These are phyloP conservation scores for Raffaelea albimanens DNA, from an alignment of 2,329 filamentous ascomycete genomes.

Conservation along the genomic window DNA sequence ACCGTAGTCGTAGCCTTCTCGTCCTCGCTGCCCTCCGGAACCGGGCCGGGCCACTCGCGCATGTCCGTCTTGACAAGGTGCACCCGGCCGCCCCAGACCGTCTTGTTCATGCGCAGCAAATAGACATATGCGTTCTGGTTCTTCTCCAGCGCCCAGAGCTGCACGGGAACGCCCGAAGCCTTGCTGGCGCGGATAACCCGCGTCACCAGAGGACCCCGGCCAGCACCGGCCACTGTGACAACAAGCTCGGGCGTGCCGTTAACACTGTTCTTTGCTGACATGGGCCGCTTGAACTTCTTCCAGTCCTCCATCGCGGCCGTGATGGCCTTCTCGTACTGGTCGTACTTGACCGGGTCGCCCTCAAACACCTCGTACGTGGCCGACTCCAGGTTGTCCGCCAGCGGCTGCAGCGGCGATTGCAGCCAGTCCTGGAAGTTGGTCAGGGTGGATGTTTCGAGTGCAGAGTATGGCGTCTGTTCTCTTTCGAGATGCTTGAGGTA, in stretches of 20 bases:
- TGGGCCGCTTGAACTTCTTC: slow-evolving; percentile 61
- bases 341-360: slow-evolving; percentile 95
- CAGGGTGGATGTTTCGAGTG: slow-evolving; percentile 41
- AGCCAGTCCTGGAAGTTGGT: slow-evolving; percentile 79
- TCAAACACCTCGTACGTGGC: slow-evolving; percentile 98
- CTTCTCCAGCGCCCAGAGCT: slow-evolving; percentile 92
- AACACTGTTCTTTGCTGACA: slow-evolving; percentile 42
- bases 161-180: slow-evolving; percentile 65
- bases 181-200: slow-evolving; percentile 74
- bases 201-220: slow-evolving; percentile 84
- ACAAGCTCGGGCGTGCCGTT: slow-evolving; percentile 40
- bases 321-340: slow-evolving; percentile 85
- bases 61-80: slow-evolving; percentile 94
- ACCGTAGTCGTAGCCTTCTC: slow-evolving; percentile 54
- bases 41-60: slow-evolving; percentile 86
- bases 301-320: slow-evolving; percentile 74
- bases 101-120: slow-evolving; percentile 75
- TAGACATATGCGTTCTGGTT: slow-evolving; percentile 97
- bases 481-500: slow-evolving; percentile 81
- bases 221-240: slow-evolving; percentile 86
- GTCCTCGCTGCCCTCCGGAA: slow-evolving; percentile 30
- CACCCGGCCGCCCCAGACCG: slow-evolving; percentile 70
- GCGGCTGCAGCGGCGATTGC: slow-evolving; percentile 85
- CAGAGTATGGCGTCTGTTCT: slow-evolving; percentile 57
- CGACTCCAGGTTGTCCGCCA: slow-evolving; percentile 93